Conservation (phyloP, 140 eudicot species). For the Stevia rebaudiana region DNA sequence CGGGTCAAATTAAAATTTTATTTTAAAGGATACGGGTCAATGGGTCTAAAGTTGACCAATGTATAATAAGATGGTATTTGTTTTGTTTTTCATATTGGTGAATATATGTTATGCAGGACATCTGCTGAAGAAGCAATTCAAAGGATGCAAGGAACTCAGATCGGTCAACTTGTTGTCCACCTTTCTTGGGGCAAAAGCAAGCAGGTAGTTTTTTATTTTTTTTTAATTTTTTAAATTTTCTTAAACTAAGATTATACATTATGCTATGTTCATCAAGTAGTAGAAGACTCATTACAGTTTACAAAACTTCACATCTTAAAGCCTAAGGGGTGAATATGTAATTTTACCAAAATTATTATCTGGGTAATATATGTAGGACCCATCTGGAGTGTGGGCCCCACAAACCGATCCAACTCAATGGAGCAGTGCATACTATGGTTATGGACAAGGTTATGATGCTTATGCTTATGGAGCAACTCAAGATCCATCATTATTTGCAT, state of each 20-base stretch:
- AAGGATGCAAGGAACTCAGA: constrained; percentile 79
- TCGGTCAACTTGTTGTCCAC: constrained; percentile 87
- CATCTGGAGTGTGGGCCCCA: constrained; percentile 54
- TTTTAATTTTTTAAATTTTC: background rate
- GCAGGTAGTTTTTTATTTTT: constrained; percentile 50
- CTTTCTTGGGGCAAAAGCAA: constrained; percentile 95
- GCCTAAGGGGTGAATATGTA: background rate
- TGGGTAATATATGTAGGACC: constrained; percentile 44
- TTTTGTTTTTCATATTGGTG: constrained; percentile 8
- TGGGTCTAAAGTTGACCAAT: background rate
- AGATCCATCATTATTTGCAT: constrained; percentile 76
- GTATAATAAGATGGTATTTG: background rate
- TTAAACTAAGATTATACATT: background rate
- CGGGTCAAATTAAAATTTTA: background rate
- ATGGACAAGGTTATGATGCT: constrained; percentile 97
- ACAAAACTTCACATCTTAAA: background rate
- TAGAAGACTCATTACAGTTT: constrained; percentile 5
- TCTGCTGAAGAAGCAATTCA: constrained; percentile 98
- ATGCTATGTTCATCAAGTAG: constrained; percentile 4
- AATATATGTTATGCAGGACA: constrained; percentile 40
- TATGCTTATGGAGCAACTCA: constrained; percentile 82
- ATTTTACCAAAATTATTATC: background rate
- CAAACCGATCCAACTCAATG: constrained; percentile 76
- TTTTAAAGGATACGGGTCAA: background rate
- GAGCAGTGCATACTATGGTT: constrained; percentile 78